Percentiles rank a stretch among this genome's conserved stretches.
These are phyloP conservation scores for Tuber microsphaerosporum DNA, from an alignment of 495 filamentous ascomycete species.

Conservation along the genomic window DNA sequence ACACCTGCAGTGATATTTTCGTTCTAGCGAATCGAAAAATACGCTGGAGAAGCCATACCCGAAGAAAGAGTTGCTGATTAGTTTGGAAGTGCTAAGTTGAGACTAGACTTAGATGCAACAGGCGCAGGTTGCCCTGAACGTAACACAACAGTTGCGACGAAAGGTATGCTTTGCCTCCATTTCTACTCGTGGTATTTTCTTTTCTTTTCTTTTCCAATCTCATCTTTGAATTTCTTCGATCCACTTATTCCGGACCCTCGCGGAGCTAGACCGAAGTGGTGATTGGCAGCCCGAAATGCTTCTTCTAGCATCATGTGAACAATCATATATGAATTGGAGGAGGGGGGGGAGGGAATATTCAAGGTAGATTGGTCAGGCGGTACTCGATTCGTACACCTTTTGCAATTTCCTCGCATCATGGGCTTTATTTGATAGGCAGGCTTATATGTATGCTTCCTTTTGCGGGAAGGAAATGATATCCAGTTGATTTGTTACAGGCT, in stretches of 20 bases:
- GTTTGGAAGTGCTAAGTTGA: neutral
- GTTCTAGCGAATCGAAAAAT: neutral
- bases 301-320: neutral
- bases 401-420: neutral
- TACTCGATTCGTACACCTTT: neutral
- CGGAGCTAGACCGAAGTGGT: neutral
- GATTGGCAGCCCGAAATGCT: neutral
- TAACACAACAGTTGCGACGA: neutral
- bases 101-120: neutral
- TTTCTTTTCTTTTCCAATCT: neutral
- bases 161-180: neutral
- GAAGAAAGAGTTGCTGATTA: neutral
- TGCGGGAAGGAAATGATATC: neutral
- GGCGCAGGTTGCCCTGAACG: neutral
- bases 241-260: neutral
- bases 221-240: neutral
- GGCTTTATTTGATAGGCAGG: neutral
- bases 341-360: neutral
- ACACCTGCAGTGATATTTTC: neutral
- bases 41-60: neutral
- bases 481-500: neutral
- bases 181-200: neutral
- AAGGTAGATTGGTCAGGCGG: neutral
- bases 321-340: neutral
- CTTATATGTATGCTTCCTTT: neutral